Base-by-base conservation (phyloP, 2,329 filamentous ascomycete species). In the Exutisphaerella laricina region DNA sequence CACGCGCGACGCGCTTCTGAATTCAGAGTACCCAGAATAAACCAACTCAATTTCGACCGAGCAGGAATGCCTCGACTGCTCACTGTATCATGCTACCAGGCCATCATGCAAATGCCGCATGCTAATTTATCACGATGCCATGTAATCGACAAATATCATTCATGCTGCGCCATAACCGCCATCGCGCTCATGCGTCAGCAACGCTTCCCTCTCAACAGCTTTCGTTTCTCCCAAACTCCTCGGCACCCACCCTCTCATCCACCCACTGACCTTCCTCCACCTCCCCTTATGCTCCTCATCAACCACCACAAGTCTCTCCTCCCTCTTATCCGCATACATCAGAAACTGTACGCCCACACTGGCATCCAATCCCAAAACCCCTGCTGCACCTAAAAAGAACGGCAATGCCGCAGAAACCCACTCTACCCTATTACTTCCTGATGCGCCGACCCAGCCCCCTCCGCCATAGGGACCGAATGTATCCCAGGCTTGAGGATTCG, bases 211-310 rank as follows among this genome's bases (percentile, higher is more conserved):
- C 41, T 56, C 52, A 3, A 20, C 45, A n/a, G 25, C 35, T 22
- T 56, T 64, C 4, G 60, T 60, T 5, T 66, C 65, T 47, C 64
- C 66, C 18, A 72, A 64, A 41, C 65, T 71, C 33, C 33, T 20
- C 1, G 79, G 79, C 25, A 80, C 72, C 79, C 79, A 82, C 2
- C 79, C 79, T 46, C 78, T 70, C 78, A 82, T 80, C 77, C 77
- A 82, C 7, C 79, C 79, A 43, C 69, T 77, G 4, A 81, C 77
- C 20, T 70, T 66, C 29, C 70, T 67, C 79, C 78, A 82, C 39
- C 69, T 68, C 45, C 56, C 46, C 58, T 33, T 39, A 9, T 36
- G 20, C 1, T 49, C 62, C 62, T 68, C 72, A 10, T 66, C 59
- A n/a, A 72, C 68, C 18, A 71, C 65, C 5, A 74, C 65, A 16